Evolutionary conservation across 2,329 filamentous ascomycete genomes (phyloP), one percentile per base, ranked within the genome.

Genomic region (Monosporascus sp.): DNA sequence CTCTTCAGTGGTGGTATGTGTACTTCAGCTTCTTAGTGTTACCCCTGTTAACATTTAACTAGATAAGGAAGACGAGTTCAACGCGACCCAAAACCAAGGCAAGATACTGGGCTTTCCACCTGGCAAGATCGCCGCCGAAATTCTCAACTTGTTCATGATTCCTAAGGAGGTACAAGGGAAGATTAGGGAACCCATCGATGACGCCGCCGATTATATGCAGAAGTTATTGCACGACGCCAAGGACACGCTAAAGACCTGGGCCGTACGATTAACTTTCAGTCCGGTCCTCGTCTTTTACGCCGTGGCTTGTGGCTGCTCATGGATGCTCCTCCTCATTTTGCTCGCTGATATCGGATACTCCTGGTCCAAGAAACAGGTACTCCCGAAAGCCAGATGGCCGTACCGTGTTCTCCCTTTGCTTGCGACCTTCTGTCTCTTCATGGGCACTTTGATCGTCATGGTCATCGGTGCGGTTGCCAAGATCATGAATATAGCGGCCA

Each of bases 101-200:
- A 38, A 24, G 8, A 47, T 51, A 9, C 37, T 51, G 15, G 25
- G 49, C 9, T 47, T 51, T 7, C 46, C 49, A 2, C 49, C 49
- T 2, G 49, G 49, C 22, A 46, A 51, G 34, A n/a, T 51, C 17
- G 17, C 37, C 4, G 34, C 41, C 34, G 38, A 47, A 7, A 17
- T 51, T 17, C 36, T 38, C 3, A 11, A 27, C 20, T 27, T 51
- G 20, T 51, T 51, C 34, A 36, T 51, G 31, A 27, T 51, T 1
- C 49, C 49, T 2, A 51, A 51, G 1, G 49, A 51, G 20, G 49
- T 51, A 18, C 49, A 51, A 37, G 36, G 15, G 18, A 51, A 51
- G 22, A 20, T 51, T 6, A 36, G 34, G 14, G 49, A 51, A 6
- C 49, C 49, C 4, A 47, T 51, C 8, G 49, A 51, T 22, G 47